Conservation (phyloP, 2,329 filamentous ascomycete genomes). For the Talaromyces amestolkiae region DNA sequence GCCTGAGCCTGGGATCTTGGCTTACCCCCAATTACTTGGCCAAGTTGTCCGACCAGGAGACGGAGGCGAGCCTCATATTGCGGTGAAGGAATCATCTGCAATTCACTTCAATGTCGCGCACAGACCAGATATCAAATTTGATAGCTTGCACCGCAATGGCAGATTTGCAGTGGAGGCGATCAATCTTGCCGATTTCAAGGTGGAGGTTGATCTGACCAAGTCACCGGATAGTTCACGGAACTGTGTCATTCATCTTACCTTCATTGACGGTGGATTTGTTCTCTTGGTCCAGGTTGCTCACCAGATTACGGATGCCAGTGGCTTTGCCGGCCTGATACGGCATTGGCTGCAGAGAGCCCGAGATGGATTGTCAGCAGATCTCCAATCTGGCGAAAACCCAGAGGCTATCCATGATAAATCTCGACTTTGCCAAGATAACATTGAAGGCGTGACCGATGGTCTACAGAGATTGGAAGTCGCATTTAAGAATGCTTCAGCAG, state of each 20-base stretch:
- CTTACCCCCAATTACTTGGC: background rate
- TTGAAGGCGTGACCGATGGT: background rate
- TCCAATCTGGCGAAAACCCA: background rate
- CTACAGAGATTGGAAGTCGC: background rate
- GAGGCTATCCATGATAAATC: background rate
- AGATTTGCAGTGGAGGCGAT: background rate
- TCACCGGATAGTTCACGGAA: background rate
- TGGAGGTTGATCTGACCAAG: background rate
- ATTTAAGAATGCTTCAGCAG: background rate
- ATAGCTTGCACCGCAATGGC: background rate
- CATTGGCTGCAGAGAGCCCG: background rate
- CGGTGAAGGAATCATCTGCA: background rate
- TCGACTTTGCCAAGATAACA: background rate
- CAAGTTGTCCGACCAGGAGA: background rate
- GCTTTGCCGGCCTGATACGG: background rate
- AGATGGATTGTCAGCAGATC: background rate
- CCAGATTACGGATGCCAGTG: background rate
- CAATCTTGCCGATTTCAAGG: background rate
- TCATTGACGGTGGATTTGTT: background rate
- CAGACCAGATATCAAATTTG: background rate
- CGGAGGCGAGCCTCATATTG: background rate
- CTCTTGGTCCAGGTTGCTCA: background rate
- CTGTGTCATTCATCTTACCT: background rate
- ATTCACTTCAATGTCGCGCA: background rate
- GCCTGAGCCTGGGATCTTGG: background rate